Conservation (phyloP, 108 stramenopile genomes). For the Nitzschia putrida region DNA sequence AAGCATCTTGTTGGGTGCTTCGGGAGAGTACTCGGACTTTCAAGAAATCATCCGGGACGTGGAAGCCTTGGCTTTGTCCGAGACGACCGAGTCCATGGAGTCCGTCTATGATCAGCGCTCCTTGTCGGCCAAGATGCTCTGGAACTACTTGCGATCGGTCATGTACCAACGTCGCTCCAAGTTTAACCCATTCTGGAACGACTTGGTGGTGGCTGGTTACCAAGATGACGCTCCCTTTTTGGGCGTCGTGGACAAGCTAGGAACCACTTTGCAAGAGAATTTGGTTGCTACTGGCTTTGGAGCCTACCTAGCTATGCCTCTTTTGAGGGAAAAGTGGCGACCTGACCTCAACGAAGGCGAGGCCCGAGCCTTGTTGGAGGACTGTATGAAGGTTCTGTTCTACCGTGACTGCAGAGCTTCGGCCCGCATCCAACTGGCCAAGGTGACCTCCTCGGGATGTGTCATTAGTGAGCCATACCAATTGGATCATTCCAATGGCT, state of each 20-base stretch:
- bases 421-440: slow-evolving; percentile 95
- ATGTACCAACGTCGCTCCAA: slow-evolving; percentile 94
- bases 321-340: slow-evolving; percentile 92
- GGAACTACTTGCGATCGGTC: slow-evolving; percentile 90
- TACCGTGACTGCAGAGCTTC: slow-evolving; percentile 96
- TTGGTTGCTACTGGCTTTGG: slow-evolving; percentile 97
- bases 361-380: slow-evolving; percentile 94
- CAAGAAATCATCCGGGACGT: slow-evolving; percentile 83
- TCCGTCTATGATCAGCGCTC: slow-evolving; percentile 63
- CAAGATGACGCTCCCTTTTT: slow-evolving; percentile 75
- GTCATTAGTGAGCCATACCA: slow-evolving; percentile 89
- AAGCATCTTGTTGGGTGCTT: slow-evolving; percentile 87
- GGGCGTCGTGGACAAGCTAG: slow-evolving; percentile 95
- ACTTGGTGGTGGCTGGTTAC: slow-evolving; percentile 89
- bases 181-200: slow-evolving; percentile 99
- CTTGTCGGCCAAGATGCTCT: slow-evolving; percentile 69
- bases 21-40: slow-evolving; percentile 96
- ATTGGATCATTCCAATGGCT: slow-evolving; percentile 57
- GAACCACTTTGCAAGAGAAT: slow-evolving; percentile 94
- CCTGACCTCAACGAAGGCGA: slow-evolving; percentile 90
- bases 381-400: slow-evolving; percentile 96
- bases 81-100: slow-evolving; percentile 59
- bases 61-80: slow-evolving; percentile 72
- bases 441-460: slow-evolving; percentile 66
- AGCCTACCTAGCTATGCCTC: slow-evolving; percentile 91